These are phyloP conservation scores for Monilinia aucupariae DNA, from an alignment of 2,329 filamentous ascomycete species.

Conservation along the genomic window DNA sequence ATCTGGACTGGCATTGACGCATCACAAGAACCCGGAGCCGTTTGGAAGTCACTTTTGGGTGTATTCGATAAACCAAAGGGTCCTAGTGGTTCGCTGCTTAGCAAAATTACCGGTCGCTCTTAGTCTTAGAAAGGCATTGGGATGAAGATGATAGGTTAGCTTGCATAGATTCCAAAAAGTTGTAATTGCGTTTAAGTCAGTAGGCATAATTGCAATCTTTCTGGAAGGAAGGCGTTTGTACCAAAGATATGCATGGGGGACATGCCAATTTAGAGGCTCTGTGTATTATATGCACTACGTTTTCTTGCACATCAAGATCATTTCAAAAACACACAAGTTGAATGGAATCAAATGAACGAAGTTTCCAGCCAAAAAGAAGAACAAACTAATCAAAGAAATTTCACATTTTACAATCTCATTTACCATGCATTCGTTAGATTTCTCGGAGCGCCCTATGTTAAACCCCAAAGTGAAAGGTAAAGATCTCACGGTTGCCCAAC, in stretches of 20 bases:
- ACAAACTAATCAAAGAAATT: not conserved
- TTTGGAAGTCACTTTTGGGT: conserved; percentile 87
- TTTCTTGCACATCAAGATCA: conserved; percentile 23
- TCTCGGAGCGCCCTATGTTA: not conserved
- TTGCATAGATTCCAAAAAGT: conserved; percentile 32
- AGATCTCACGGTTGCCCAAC: not conserved
- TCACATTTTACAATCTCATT: not conserved
- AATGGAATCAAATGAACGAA: not conserved
- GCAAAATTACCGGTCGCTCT: conserved; percentile 35
- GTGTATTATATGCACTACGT: conserved; percentile 29
- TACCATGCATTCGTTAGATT: not conserved
- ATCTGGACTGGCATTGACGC: conserved; percentile 97
- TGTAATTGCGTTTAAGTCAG: conserved; percentile 24
- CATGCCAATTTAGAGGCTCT: conserved; percentile 26
- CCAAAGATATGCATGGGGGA: conserved; percentile 27
- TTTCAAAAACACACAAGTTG: conserved; percentile 14
- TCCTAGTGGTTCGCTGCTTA: conserved; percentile 31
- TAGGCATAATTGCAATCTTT: conserved; percentile 25
- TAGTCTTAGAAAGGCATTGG: conserved; percentile 17
- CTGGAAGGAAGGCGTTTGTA: conserved; percentile 28
- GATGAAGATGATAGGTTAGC: conserved; percentile 19
- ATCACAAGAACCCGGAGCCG: conserved; percentile 88
- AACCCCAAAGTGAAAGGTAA: conserved; percentile 2
- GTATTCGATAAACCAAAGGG: conserved; percentile 64
- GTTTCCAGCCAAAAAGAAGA: not conserved